A percentile compares a stretch with the other conserved stretches of the same genome.
Conservation (phyloP, 2,329 filamentous ascomycete species). For the Colletotrichum falcatum region DNA sequence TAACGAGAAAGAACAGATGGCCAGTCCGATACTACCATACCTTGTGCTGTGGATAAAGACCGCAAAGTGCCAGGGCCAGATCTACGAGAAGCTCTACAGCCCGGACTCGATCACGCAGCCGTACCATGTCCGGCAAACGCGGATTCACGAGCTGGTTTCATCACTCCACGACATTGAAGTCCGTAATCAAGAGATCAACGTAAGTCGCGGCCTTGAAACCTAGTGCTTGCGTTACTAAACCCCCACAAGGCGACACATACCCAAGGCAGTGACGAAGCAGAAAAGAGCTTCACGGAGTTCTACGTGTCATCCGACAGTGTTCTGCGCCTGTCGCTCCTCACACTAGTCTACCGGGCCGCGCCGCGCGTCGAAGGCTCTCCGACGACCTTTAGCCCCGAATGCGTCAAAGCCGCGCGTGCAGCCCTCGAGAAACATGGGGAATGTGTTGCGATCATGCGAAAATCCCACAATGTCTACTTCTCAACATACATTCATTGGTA, state of each 20-base stretch:
- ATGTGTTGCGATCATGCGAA: constrained; percentile 53
- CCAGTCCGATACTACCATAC: constrained; percentile 47
- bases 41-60: constrained; percentile 63
- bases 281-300: constrained; percentile 50
- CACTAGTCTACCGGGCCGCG: constrained; percentile 58
- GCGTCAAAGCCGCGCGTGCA: constrained; percentile 55
- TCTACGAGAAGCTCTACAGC: constrained; percentile 67
- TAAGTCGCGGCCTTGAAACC: constrained; percentile 10
- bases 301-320: constrained; percentile 56
- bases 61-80: constrained; percentile 64
- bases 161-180: constrained; percentile 50
- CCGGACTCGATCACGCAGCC: constrained; percentile 54
- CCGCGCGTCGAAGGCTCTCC: constrained; percentile 47
- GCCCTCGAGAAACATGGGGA: constrained; percentile 57
- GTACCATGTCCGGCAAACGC: constrained; percentile 49
- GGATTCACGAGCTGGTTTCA: constrained; percentile 48
- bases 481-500: constrained; percentile 57
- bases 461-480: constrained; percentile 53
- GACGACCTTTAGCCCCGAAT: constrained; percentile 56
- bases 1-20: neutral
- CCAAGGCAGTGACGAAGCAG: neutral
- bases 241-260: constrained; percentile 6
- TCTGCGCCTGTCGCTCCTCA: constrained; percentile 54
- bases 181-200: constrained; percentile 42
- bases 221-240: neutral